These are phyloP conservation scores for Omphalotus guepiniiformis DNA, from an alignment of 768 basidiomycete genomes.

Conservation along the genomic window DNA sequence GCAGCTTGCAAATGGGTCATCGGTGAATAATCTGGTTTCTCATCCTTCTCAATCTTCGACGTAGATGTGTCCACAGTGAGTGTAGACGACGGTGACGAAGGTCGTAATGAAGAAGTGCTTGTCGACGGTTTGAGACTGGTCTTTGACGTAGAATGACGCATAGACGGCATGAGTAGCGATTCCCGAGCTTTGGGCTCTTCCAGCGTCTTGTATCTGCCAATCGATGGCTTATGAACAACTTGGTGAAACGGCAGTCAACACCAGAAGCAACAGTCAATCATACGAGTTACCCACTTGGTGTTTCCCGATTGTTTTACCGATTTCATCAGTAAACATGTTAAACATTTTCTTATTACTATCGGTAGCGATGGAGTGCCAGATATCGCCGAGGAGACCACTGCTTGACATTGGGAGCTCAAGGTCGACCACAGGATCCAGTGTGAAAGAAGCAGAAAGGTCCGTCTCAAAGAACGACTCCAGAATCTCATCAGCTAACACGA, in stretches of 20 bases:
- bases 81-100: slow-evolving; percentile 39
- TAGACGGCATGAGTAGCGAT: slow-evolving; percentile 70
- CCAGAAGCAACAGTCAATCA: neutral
- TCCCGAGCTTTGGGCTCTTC: slow-evolving; percentile 89
- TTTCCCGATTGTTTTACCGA: slow-evolving; percentile 91
- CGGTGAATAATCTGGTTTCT: slow-evolving; percentile 29
- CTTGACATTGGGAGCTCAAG: slow-evolving; percentile 56
- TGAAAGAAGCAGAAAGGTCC: slow-evolving; percentile 86
- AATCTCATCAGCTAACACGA: slow-evolving; percentile 93
- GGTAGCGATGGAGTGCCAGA: slow-evolving; percentile 88
- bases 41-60: slow-evolving; percentile 1
- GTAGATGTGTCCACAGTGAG: slow-evolving; percentile 45
- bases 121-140: slow-evolving; percentile 38
- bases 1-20: slow-evolving; percentile 71
- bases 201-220: slow-evolving; percentile 78
- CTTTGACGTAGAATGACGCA: slow-evolving; percentile 57
- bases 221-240: slow-evolving; percentile 75
- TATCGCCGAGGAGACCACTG: slow-evolving; percentile 69
- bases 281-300: slow-evolving; percentile 55
- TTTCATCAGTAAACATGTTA: slow-evolving; percentile 88
- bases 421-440: slow-evolving; percentile 66
- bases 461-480: slow-evolving; percentile 96
- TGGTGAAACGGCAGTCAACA: slow-evolving; percentile 18
- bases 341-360: slow-evolving; percentile 93
- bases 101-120: slow-evolving; percentile 27